phyloP scores from a whole-genome alignment of 2,329 filamentous ascomycete genomes.

The Aspergillus proliferans region DNA sequence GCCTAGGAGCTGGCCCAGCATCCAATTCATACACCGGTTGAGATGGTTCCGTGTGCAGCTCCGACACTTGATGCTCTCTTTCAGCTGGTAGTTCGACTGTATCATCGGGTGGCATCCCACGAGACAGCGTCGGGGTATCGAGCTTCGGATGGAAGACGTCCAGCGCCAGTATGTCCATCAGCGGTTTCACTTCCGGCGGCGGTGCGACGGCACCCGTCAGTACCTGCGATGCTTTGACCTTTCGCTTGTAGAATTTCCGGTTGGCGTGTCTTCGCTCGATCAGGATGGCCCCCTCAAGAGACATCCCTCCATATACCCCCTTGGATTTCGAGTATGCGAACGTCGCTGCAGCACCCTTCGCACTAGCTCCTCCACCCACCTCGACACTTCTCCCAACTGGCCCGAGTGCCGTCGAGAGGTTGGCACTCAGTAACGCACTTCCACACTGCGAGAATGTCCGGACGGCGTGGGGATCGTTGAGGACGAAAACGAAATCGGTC shows the following conservation, averaged over 20 bases:
- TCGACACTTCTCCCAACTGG: conserved; percentile 91
- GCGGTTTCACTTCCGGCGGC: conserved; percentile 70
- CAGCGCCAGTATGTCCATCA: conserved; percentile 78
- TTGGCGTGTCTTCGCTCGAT: conserved; percentile 92
- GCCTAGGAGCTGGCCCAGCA: too few species aligned
- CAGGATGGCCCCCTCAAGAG: conserved; percentile 80
- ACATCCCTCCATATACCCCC: conserved; percentile 88
- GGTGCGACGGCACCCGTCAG: conserved; percentile 70
- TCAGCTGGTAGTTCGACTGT: too few species aligned
- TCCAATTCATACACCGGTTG: too few species aligned
- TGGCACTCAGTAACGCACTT: conserved; percentile 82
- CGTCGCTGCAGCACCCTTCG: conserved; percentile 77
- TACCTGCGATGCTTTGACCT: conserved; percentile 71
- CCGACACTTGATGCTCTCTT: too few species aligned
- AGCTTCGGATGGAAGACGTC: conserved; percentile 57
- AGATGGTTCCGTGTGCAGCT: too few species aligned
- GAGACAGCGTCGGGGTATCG: too few species aligned
- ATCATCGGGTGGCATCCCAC: too few species aligned
- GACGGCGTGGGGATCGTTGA: conserved; percentile 81
- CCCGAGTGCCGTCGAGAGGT: conserved; percentile 87
- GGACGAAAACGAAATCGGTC: conserved; percentile 80
- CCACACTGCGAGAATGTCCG: conserved; percentile 86
- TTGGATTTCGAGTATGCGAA: conserved; percentile 97
- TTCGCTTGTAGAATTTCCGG: conserved; percentile 81
- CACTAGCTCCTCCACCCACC: conserved; percentile 79